phyloP scores from a whole-genome alignment of 208 protist genomes.

The Trichomonas tenax region DNA sequence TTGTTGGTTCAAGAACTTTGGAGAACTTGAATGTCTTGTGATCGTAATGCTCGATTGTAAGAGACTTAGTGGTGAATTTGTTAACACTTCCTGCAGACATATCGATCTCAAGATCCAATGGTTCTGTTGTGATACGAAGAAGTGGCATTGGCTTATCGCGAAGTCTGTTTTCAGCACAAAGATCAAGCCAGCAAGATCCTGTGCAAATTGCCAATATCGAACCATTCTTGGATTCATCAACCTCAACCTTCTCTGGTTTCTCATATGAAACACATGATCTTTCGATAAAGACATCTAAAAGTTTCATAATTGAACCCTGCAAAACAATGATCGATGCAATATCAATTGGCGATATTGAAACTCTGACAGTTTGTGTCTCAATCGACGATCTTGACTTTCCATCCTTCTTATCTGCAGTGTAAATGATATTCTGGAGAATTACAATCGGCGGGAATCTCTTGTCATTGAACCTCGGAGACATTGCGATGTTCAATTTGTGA shows the following conservation, averaged over 20 bases:
- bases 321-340: not conserved
- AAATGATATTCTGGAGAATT: not conserved
- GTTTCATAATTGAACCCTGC: not conserved
- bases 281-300: not conserved
- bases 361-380: not conserved
- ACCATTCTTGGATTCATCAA: not conserved
- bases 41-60: not conserved
- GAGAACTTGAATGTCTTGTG: not conserved
- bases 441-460: not conserved
- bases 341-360: not conserved
- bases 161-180: not conserved
- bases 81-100: not conserved
- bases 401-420: not conserved
- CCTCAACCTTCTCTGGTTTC: not conserved
- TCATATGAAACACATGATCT: not conserved
- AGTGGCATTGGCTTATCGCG: not conserved
- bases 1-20: not conserved
- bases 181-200: not conserved
- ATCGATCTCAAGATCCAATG: not conserved
- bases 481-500: not conserved
- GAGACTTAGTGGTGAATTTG: not conserved
- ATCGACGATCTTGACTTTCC: not conserved
- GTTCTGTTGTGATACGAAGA: not conserved
- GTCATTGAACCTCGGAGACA: not conserved
- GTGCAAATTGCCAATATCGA: not conserved